Base-by-base conservation (phyloP, 2,329 filamentous ascomycete species). In the Mycosphaerella sp. region DNA sequence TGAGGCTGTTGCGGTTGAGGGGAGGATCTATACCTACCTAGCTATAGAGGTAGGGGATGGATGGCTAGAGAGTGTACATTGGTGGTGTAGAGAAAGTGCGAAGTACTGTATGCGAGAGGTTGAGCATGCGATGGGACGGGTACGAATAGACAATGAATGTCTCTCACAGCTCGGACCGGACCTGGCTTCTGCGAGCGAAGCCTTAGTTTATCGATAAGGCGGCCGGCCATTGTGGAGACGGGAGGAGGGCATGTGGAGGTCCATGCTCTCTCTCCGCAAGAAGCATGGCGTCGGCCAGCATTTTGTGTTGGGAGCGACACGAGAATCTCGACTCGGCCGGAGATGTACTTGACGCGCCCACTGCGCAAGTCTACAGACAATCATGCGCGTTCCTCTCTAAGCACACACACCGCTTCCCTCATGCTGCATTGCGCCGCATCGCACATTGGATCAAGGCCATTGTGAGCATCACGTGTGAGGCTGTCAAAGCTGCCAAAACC, bases 1-100 rank as follows among this genome's bases (percentile, higher is more conserved):
- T 78, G 59, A 91, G 83, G 58, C 86, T 85, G 71, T 97, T 91
- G n/a, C n/a, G n/a, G n/a, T n/a, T n/a, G n/a, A n/a, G n/a, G n/a
- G n/a, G n/a, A n/a, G n/a, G n/a, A n/a, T n/a, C n/a, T n/a, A n/a
- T n/a, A n/a, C n/a, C n/a, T n/a, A n/a, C n/a, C n/a, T n/a, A n/a
- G n/a, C n/a, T n/a, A n/a, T 17, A 17, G 14, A 17, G 1, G 14
- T 17, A 17, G 14, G 14, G 14, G 14, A 17, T 17, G 78, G 58
- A 97, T 86, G 29, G 90, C 87, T 43, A 97, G 80, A 2, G 79
- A 79, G 62, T 86, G 79, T 17, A 82, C 74, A 9, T 78, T 74
- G 3, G 91, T 84, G 0, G 87, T 84, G 50, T 86, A 80, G 39
- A 97, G 79, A 64, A 98, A 97, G 0, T 89, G 86, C 8, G 91